Percentiles rank a stretch among this genome's conserved stretches.
These are phyloP conservation scores for Claviceps maximensis DNA, from an alignment of 2,329 filamentous ascomycete genomes.

Conservation along the genomic window DNA sequence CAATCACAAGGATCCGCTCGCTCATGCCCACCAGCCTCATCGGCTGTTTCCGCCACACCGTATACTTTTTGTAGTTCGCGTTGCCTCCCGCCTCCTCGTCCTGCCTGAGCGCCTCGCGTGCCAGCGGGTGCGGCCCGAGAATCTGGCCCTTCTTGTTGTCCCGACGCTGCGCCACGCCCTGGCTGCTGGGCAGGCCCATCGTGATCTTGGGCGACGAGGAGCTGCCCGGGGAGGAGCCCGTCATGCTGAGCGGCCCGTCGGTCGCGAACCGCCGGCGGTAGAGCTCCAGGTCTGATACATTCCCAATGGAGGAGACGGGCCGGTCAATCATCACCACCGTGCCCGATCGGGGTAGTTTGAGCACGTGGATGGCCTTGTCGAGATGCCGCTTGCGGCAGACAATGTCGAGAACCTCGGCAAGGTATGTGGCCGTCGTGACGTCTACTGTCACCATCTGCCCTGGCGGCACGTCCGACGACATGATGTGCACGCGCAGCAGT, in stretches of 20 bases:
- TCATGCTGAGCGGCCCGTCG: slow-evolving; percentile 56
- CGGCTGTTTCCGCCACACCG: slow-evolving; percentile 68
- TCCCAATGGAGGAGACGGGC: slow-evolving; percentile 65
- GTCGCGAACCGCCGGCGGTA: slow-evolving; percentile 62
- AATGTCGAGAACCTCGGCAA: slow-evolving; percentile 67
- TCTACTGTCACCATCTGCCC: slow-evolving; percentile 63
- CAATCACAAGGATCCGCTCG: slow-evolving; percentile 64
- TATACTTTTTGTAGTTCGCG: slow-evolving; percentile 60
- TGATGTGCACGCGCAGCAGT: slow-evolving; percentile 58
- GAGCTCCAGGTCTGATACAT: slow-evolving; percentile 62
- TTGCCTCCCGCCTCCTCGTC: slow-evolving; percentile 45
- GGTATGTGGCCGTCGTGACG: slow-evolving; percentile 70
- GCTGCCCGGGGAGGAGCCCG: slow-evolving; percentile 55
- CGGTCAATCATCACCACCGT: slow-evolving; percentile 66
- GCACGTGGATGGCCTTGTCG: slow-evolving; percentile 66
- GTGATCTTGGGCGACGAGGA: slow-evolving; percentile 52
- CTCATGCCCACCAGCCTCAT: slow-evolving; percentile 68
- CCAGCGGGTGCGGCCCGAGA: slow-evolving; percentile 51
- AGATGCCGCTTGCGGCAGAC: slow-evolving; percentile 66
- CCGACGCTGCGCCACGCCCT: slow-evolving; percentile 26
- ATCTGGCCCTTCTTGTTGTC: slow-evolving; percentile 38
- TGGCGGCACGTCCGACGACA: slow-evolving; percentile 54
- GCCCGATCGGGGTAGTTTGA: slow-evolving; percentile 63
- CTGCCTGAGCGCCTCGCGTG: slow-evolving; percentile 47
- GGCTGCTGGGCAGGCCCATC: slow-evolving; percentile 35